Evolutionary conservation across 2,329 filamentous ascomycete species (phyloP).

Genomic region (Celoporthe dispersa): DNA sequence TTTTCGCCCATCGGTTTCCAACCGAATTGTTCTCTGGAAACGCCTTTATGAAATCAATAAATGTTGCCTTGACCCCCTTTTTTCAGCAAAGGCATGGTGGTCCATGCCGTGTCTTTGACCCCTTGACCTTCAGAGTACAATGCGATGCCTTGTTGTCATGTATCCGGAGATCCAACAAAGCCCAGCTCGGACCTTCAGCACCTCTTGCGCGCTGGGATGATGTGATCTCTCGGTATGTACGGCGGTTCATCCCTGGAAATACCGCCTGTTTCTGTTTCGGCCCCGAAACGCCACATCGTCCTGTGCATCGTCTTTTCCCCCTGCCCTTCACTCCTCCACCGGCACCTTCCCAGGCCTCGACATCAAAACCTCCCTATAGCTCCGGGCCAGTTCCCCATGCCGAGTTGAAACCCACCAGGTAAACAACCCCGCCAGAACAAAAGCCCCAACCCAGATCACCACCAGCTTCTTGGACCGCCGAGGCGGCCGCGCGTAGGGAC

Average conservation of each 20-base stretch:
- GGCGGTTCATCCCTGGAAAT: background rate
- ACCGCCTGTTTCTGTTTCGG: background rate
- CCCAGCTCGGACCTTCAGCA: background rate
- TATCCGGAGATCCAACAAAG: background rate
- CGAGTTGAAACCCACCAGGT: constrained; percentile 25
- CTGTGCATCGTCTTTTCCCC: background rate
- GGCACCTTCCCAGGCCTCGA: constrained; percentile 18
- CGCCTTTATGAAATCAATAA: background rate
- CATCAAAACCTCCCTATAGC: constrained; percentile 25
- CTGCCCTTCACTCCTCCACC: constrained; percentile 15
- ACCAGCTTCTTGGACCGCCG: constrained; percentile 28
- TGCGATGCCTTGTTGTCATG: constrained; percentile 10
- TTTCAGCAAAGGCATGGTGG: background rate
- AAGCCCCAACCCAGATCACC: constrained; percentile 24
- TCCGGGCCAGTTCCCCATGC: constrained; percentile 7
- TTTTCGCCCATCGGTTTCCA: background rate
- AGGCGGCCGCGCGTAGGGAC: constrained; percentile 27
- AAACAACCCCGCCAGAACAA: constrained; percentile 21
- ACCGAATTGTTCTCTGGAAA: background rate
- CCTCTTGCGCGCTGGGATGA: background rate
- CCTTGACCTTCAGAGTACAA: constrained; percentile 2
- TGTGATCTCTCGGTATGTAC: background rate
- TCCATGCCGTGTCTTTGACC: constrained; percentile 1
- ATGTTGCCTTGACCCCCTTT: background rate
- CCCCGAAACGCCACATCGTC: background rate